phyloP scores from a whole-genome alignment of 2,329 filamentous ascomycete species.

The Xylaria hypoxylon region DNA sequence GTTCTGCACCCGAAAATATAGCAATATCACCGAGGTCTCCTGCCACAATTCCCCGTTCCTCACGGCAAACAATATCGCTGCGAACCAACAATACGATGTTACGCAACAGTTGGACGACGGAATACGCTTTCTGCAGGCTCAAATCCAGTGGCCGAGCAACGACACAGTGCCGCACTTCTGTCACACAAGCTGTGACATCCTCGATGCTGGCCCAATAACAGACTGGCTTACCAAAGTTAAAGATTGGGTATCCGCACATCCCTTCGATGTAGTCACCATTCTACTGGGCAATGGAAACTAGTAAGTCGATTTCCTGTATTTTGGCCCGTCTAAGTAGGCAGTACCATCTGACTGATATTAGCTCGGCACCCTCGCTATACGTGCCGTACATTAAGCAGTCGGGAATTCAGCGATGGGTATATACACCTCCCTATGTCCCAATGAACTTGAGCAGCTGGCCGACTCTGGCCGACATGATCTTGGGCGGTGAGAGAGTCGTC shows the following conservation, averaged over 20 bases:
- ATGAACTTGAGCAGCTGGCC: conserved; percentile 85
- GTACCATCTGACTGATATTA: conserved; percentile 34
- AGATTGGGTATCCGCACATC: conserved; percentile 79
- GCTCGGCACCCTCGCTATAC: conserved; percentile 71
- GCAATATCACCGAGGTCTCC: conserved; percentile 82
- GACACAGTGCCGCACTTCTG: conserved; percentile 76
- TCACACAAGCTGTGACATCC: conserved; percentile 83
- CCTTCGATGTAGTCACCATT: conserved; percentile 89
- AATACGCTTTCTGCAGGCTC: conserved; percentile 71
- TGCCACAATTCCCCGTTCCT: conserved; percentile 87
- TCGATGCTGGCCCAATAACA: conserved; percentile 83
- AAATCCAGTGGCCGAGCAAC: conserved; percentile 69
- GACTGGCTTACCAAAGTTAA: conserved; percentile 76
- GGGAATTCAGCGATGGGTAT: conserved; percentile 79
- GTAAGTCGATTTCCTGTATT: conserved; percentile 39
- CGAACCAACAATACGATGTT: conserved; percentile 79
- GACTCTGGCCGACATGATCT: conserved; percentile 80
- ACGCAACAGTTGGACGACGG: conserved; percentile 82
- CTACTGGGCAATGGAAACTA: conserved; percentile 87
- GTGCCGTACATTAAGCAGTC: conserved; percentile 75
- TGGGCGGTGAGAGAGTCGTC: conserved; percentile 76
- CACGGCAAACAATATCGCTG: conserved; percentile 74
- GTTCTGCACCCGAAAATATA: conserved; percentile 80
- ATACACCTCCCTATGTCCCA: conserved; percentile 76
- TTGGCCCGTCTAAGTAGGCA: not conserved